phyloP scores from a whole-genome alignment of 371 early-diverging fungal genomes.

The Blastocladiella emersonii region DNA sequence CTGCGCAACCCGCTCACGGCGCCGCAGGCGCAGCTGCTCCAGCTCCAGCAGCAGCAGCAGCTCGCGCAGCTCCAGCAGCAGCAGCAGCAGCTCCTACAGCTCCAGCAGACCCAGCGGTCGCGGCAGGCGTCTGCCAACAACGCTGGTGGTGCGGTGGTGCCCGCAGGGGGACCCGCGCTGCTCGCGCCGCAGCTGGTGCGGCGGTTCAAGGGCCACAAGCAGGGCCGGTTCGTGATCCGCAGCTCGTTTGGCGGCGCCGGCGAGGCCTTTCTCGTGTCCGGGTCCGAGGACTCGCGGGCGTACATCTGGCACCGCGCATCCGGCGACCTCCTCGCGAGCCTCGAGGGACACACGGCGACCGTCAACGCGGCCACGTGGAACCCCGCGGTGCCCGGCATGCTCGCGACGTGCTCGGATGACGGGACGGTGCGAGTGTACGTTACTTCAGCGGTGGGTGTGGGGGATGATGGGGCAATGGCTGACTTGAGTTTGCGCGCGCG shows the following conservation, averaged over 20 bases:
- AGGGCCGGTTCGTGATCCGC: slow-evolving; percentile 74
- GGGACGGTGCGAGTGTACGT: slow-evolving; percentile 78
- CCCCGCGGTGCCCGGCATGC: slow-evolving; percentile 41
- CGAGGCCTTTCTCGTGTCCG: slow-evolving; percentile 68
- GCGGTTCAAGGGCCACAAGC: slow-evolving; percentile 69
- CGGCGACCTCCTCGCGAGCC: slow-evolving; percentile 50
- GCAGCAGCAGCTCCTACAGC: too few species aligned
- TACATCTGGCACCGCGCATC: slow-evolving; percentile 85
- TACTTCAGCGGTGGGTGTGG: too few species aligned
- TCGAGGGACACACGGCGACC: slow-evolving; percentile 65
- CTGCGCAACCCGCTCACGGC: too few species aligned
- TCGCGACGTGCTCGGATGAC: slow-evolving; percentile 91
- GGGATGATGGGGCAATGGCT: too few species aligned
- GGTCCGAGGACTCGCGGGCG: slow-evolving; percentile 74
- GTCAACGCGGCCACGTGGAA: slow-evolving; percentile 84
- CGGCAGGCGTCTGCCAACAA: too few species aligned
- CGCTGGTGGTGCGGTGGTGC: too few species aligned
- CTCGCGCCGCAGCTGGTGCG: slow-evolving; percentile 32
- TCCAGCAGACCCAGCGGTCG: too few species aligned
- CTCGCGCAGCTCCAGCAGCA: too few species aligned
- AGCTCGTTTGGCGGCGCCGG: slow-evolving; percentile 80
- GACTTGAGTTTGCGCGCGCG: too few species aligned
- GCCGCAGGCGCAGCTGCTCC: too few species aligned
- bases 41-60: too few species aligned
- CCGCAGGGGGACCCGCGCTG: too few species aligned